Conservation (phyloP, 164 flowering plant species). For the Cinnamomum micranthum region DNA sequence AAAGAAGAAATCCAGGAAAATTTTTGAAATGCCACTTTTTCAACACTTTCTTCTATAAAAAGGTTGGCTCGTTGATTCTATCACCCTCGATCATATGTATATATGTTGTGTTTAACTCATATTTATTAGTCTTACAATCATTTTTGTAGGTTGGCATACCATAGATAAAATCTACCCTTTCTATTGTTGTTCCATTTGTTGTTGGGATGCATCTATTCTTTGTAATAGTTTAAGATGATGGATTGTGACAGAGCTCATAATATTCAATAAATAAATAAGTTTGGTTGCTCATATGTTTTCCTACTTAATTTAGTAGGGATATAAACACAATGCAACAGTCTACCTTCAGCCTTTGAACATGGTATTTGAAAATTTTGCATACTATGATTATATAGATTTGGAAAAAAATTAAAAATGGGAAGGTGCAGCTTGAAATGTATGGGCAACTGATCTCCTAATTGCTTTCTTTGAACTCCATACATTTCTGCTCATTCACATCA, state of each 20-base stretch:
- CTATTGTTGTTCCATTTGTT: neutral
- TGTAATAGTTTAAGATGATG: neutral
- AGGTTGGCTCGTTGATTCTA: slow-evolving; percentile 44
- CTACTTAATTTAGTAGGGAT: neutral
- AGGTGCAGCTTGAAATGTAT: neutral
- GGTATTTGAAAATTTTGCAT: no score
- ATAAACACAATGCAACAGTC: neutral
- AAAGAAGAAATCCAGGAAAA: slow-evolving; percentile 68
- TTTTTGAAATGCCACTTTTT: slow-evolving; percentile 92
- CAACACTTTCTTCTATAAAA: slow-evolving; percentile 90
- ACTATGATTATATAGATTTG: no score
- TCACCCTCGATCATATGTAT: neutral
- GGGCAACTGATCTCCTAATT: neutral
- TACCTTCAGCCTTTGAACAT: no score
- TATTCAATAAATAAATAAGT: no score
- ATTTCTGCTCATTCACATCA: neutral
- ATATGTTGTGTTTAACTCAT: neutral
- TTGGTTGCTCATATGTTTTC: neutral
- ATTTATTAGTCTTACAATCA: neutral
- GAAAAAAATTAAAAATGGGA: no score
- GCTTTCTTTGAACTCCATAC: neutral
- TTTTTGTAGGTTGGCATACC: neutral
- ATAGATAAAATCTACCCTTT: neutral
- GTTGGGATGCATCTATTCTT: neutral
- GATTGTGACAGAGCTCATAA: neutral